These are phyloP conservation scores for Penicillium sp. DNA, from an alignment of 2,329 filamentous ascomycete species.

Conservation along the genomic window DNA sequence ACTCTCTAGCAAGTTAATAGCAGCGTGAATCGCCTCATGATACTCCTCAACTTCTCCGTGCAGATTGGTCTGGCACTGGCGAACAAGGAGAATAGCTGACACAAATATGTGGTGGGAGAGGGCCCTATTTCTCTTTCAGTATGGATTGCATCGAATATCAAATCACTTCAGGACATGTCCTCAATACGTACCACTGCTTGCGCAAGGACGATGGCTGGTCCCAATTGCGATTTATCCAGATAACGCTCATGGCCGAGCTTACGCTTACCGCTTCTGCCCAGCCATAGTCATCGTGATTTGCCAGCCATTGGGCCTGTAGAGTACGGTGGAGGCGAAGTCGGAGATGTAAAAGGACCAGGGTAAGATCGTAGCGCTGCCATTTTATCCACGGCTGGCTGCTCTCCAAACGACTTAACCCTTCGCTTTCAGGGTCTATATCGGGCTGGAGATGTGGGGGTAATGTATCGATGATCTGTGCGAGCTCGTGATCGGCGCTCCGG, in stretches of 20 bases:
- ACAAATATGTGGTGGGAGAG: conserved; percentile 4
- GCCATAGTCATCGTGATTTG: neutral
- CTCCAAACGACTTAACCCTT: neutral
- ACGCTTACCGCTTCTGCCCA: conserved; percentile 1
- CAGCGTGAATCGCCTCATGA: neutral
- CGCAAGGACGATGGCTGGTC: conserved; percentile 6
- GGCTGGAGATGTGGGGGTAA: conserved; percentile 1
- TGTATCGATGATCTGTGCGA: neutral
- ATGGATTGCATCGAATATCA: neutral
- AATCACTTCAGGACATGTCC: neutral
- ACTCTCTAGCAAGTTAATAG: neutral
- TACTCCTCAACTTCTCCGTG: neutral
- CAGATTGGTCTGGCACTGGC: neutral
- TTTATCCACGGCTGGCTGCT: neutral
- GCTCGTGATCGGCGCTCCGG: neutral
- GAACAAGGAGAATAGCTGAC: neutral
- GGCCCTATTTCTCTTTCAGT: neutral
- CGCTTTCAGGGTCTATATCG: neutral
- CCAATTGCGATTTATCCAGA: conserved; percentile 10
- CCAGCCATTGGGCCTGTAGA: neutral
- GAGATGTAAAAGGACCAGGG: neutral
- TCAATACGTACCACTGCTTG: neutral
- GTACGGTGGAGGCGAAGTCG: conserved; percentile 5
- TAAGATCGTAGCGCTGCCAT: conserved; percentile 8
- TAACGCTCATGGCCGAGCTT: conserved; percentile 3